These are phyloP conservation scores for Phytophthora pistaciae DNA, from an alignment of 352 stramenopile species.

Conservation along the genomic window DNA sequence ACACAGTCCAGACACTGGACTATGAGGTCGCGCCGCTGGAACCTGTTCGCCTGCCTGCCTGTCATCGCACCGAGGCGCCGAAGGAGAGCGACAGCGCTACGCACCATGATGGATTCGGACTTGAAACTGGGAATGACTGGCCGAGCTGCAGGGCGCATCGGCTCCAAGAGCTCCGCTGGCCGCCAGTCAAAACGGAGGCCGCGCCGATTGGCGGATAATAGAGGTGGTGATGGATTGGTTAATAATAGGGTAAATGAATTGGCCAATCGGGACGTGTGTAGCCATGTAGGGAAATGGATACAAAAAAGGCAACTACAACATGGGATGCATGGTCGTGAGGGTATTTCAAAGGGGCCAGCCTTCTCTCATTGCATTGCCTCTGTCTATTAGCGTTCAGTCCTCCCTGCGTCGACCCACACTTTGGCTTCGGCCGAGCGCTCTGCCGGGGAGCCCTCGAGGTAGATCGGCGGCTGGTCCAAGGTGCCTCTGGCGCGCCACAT, in stretches of 20 bases:
- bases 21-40: neutral
- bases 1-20: neutral
- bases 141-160: neutral
- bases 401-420: too few species aligned
- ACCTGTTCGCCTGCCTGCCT: neutral
- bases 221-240: neutral
- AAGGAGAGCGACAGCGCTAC: conserved; percentile 23
- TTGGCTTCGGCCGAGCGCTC: too few species aligned
- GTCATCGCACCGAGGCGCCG: neutral
- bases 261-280: neutral
- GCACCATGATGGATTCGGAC: conserved; percentile 90
- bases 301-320: neutral
- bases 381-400: too few species aligned
- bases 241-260: neutral
- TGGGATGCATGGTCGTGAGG: too few species aligned
- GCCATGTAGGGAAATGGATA: neutral
- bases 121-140: conserved; percentile 81
- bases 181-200: conserved; percentile 32
- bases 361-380: too few species aligned
- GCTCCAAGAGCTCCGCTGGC: neutral
- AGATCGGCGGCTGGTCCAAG: too few species aligned
- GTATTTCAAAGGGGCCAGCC: too few species aligned
- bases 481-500: too few species aligned
- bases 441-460: too few species aligned
- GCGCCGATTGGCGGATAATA: conserved; percentile 30